A percentile compares a stretch with the other conserved stretches of the same genome.
These are phyloP conservation scores for Leptographium lundbergii DNA, from an alignment of 2,329 filamentous ascomycete genomes.

Conservation along the genomic window DNA sequence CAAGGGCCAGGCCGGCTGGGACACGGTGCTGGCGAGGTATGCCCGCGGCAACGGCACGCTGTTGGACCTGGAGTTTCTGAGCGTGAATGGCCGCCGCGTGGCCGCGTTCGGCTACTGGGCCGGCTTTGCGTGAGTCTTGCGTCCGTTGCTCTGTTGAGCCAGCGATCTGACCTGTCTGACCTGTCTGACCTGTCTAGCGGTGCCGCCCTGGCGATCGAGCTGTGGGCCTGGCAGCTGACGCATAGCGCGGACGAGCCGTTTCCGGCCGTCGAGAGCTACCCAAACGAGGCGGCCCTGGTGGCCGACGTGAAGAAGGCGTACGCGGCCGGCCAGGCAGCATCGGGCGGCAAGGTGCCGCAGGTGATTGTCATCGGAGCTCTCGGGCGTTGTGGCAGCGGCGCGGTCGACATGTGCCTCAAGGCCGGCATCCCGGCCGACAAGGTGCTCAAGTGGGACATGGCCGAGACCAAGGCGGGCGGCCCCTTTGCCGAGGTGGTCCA, in stretches of 20 bases:
- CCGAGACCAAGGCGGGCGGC: slow-evolving; percentile 63
- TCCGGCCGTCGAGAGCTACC: slow-evolving; percentile 53
- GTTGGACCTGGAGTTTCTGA: slow-evolving; percentile 79
- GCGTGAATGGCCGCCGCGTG: slow-evolving; percentile 56
- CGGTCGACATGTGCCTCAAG: slow-evolving; percentile 65
- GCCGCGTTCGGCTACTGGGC: slow-evolving; percentile 64
- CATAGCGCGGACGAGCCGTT: slow-evolving; percentile 45
- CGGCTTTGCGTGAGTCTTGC: slow-evolving; percentile 55
- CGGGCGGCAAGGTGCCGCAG: slow-evolving; percentile 51
- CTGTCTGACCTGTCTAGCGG: slow-evolving; percentile 21
- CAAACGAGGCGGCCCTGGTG: slow-evolving; percentile 63
- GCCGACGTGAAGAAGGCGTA: slow-evolving; percentile 61
- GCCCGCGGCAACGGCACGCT: slow-evolving; percentile 63
- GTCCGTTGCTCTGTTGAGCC: no score
- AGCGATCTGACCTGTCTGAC: background rate
- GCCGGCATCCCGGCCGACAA: slow-evolving; percentile 58
- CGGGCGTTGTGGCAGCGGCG: slow-evolving; percentile 76
- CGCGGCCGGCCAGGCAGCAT: slow-evolving; percentile 46
- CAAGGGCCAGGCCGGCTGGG: slow-evolving; percentile 69
- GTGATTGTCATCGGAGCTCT: slow-evolving; percentile 76
- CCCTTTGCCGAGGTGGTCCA: slow-evolving; percentile 70
- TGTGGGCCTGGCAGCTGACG: slow-evolving; percentile 72
- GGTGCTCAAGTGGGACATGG: slow-evolving; percentile 61
- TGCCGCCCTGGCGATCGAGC: slow-evolving; percentile 61
- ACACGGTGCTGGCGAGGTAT: slow-evolving; percentile 67